Evolutionary conservation across 169 alveolate genomes (phyloP).

Genomic region (Eimeria zaria): DNA sequence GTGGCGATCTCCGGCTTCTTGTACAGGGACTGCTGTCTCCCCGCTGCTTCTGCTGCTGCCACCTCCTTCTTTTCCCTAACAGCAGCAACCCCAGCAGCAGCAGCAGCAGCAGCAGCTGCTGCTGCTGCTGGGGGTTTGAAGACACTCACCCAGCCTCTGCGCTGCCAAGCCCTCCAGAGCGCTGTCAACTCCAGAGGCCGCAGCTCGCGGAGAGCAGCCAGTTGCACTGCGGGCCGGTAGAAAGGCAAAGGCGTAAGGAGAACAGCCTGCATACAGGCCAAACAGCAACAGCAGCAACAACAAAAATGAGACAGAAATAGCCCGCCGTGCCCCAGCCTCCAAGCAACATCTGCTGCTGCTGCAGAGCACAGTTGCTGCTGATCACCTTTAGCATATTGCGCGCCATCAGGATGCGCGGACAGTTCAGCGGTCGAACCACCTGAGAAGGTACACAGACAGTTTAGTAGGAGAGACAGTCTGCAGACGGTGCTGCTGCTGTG

Average conservation of each 20-base stretch:
- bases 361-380: background rate
- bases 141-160: slow-evolving; percentile 50
- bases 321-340: background rate
- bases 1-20: slow-evolving; percentile 42
- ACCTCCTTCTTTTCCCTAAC: background rate
- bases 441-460: too few relatives aligned
- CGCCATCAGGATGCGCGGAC: slow-evolving; percentile 75
- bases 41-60: background rate
- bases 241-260: slow-evolving; percentile 51
- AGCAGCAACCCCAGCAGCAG: background rate
- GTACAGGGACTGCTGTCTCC: slow-evolving; percentile 2
- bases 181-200: slow-evolving; percentile 34
- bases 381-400: slow-evolving; percentile 71
- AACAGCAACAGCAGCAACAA: background rate
- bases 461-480: too few relatives aligned
- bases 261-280: background rate
- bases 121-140: slow-evolving; percentile 47
- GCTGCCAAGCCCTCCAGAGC: slow-evolving; percentile 70
- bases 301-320: background rate
- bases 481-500: too few relatives aligned
- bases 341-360: background rate
- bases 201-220: slow-evolving; percentile 55
- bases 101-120: slow-evolving; percentile 12
- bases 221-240: slow-evolving; percentile 19
- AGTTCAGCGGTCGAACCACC: slow-evolving; percentile 78